These are phyloP conservation scores for Tylopilus sp. DNA, from an alignment of 1,284 basidiomycete genomes.

Conservation along the genomic window DNA sequence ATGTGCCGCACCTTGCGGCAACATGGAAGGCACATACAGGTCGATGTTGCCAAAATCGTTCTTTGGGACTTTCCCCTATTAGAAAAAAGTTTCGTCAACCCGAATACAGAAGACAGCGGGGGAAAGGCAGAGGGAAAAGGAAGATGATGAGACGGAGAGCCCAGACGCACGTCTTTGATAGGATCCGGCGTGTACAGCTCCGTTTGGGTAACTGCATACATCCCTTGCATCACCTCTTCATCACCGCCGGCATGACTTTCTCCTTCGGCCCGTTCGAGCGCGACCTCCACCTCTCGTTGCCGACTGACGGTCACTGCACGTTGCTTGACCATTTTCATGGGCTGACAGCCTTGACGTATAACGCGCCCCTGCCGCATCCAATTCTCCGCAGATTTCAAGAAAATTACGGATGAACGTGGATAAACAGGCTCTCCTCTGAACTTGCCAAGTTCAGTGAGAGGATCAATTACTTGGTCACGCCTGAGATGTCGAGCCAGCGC, in stretches of 20 bases:
- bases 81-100: slow-evolving; percentile 15
- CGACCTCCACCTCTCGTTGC: slow-evolving; percentile 80
- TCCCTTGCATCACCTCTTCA: slow-evolving; percentile 75
- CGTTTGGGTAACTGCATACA: slow-evolving; percentile 88
- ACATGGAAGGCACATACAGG: slow-evolving; percentile 92
- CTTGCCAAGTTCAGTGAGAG: slow-evolving; percentile 82
- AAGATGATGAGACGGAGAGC: slow-evolving; percentile 27
- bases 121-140: not conserved
- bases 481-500: slow-evolving; percentile 87
- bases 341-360: slow-evolving; percentile 73
- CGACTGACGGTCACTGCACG: slow-evolving; percentile 81
- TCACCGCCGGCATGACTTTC: slow-evolving; percentile 38
- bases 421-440: slow-evolving; percentile 96
- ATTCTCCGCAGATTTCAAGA: slow-evolving; percentile 87
- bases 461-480: slow-evolving; percentile 83
- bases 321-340: slow-evolving; percentile 89
- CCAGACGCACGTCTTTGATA: slow-evolving; percentile 70
- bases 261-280: slow-evolving; percentile 41
- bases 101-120: not conserved
- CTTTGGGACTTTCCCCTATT: slow-evolving; percentile 86
- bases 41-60: slow-evolving; percentile 98
- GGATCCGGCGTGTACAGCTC: slow-evolving; percentile 77
- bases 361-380: slow-evolving; percentile 89
- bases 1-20: slow-evolving; percentile 84
- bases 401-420: slow-evolving; percentile 76